These are phyloP conservation scores for Apiotrichum montevideense DNA, from an alignment of 1,284 basidiomycete species.

Conservation along the genomic window DNA sequence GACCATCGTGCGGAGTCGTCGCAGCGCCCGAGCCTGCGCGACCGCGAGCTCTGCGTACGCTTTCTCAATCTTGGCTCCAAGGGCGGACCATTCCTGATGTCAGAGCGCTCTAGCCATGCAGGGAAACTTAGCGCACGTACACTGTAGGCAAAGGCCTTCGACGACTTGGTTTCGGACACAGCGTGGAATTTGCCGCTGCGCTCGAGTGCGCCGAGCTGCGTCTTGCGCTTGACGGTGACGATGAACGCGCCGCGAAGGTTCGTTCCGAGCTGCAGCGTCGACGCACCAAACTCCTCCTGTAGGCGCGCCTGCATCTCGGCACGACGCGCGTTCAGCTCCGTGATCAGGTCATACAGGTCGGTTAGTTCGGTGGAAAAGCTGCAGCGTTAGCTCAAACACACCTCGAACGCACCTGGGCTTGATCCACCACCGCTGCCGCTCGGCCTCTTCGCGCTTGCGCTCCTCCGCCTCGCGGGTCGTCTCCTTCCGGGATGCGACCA, in stretches of 20 bases:
- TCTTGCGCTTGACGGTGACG: constrained; percentile 40
- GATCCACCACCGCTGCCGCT: constrained; percentile 55
- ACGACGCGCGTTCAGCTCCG: constrained; percentile 18
- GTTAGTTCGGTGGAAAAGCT: constrained; percentile 65
- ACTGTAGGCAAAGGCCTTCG: constrained; percentile 61
- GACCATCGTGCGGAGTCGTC: constrained; percentile 62
- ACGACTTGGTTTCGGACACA: constrained; percentile 14
- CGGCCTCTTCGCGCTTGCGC: constrained; percentile 26
- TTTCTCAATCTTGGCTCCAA: constrained; percentile 62
- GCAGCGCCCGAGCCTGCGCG: constrained; percentile 67
- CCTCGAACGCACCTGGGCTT: constrained; percentile 58
- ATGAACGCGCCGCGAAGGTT: constrained; percentile 8
- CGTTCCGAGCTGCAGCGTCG: constrained; percentile 5
- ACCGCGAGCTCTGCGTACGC: constrained; percentile 54
- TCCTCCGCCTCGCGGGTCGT: constrained; percentile 15
- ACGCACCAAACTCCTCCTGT: constrained; percentile 52
- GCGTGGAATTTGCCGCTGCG: constrained; percentile 27
- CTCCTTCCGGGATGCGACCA: constrained; percentile 11
- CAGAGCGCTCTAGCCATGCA: neutral
- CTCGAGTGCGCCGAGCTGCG: constrained; percentile 50
- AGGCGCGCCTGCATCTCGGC: constrained; percentile 29
- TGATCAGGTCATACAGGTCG: constrained; percentile 51
- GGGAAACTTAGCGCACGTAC: constrained; percentile 52
- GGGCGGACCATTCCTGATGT: constrained; percentile 57
- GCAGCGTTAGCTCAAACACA: neutral